phyloP scores from a whole-genome alignment of 2,329 filamentous ascomycete species.

The Diaporthe caulivora region DNA sequence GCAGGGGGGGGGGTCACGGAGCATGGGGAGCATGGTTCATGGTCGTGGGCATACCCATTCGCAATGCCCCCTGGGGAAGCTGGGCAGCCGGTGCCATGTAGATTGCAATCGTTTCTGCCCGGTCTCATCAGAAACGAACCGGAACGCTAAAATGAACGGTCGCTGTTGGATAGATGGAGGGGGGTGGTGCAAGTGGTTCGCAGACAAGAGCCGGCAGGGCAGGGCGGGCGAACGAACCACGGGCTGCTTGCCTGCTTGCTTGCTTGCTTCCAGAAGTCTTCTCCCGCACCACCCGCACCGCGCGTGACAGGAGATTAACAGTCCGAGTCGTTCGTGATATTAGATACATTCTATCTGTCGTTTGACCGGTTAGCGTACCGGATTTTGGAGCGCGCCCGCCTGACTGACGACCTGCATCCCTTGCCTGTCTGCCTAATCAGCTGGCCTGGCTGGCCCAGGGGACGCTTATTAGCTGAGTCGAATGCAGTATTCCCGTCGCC shows the following conservation, averaged over 20 bases:
- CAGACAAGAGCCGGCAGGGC: neutral
- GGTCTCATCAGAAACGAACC: slow-evolving; percentile 30
- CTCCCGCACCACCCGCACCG: neutral
- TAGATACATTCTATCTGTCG: too few species aligned
- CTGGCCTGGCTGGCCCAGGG: neutral
- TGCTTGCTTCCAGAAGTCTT: slow-evolving; percentile 27
- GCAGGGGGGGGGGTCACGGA: neutral
- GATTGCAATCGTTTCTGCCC: slow-evolving; percentile 28
- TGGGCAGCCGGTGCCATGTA: slow-evolving; percentile 32
- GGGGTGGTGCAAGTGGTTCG: neutral
- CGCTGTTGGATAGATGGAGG: neutral
- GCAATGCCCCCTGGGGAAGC: neutral
- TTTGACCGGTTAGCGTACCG: slow-evolving; percentile 21
- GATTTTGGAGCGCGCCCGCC: neutral
- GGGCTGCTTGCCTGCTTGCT: too few species aligned
- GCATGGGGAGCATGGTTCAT: neutral
- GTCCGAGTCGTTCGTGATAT: neutral
- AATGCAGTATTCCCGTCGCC: too few species aligned
- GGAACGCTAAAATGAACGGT: slow-evolving; percentile 21
- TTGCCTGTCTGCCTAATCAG: neutral
- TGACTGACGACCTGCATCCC: neutral
- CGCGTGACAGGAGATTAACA: slow-evolving; percentile 21
- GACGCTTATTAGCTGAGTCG: too few species aligned
- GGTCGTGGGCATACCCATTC: neutral
- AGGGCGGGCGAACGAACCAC: slow-evolving; percentile 13